These are phyloP conservation scores for Arabidopsis lyrata DNA, from an alignment of 441 rosid species.

Conservation along the genomic window DNA sequence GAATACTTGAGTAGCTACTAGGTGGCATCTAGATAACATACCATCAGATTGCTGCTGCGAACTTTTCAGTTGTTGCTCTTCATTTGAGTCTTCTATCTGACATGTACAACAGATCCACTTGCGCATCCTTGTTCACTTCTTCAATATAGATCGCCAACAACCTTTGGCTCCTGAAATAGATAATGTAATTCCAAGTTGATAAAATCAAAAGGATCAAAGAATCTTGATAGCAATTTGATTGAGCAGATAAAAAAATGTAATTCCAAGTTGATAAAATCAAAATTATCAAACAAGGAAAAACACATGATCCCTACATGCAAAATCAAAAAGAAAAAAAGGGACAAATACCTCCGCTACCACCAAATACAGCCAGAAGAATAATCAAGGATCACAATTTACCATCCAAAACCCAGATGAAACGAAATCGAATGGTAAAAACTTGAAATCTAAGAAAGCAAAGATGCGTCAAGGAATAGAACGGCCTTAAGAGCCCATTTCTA, in stretches of 20 bases:
- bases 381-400: slow-evolving; percentile 11
- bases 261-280: slow-evolving; percentile 8
- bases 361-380: not conserved
- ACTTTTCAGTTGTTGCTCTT: slow-evolving; percentile 62
- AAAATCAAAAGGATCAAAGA: slow-evolving; percentile 8
- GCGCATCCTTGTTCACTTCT: slow-evolving; percentile 79
- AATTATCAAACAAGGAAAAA: slow-evolving; percentile 9
- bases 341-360: not conserved
- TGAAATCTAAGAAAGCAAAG: not conserved
- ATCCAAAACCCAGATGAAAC: slow-evolving; percentile 7
- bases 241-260: not conserved
- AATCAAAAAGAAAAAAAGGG: not conserved
- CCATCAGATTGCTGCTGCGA: slow-evolving; percentile 64
- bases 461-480: not conserved
- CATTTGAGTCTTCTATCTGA: slow-evolving; percentile 77
- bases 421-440: slow-evolving; percentile 27
- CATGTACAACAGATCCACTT: slow-evolving; percentile 91
- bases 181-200: not conserved
- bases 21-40: slow-evolving; percentile 40
- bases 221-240: not conserved
- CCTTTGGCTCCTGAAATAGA: slow-evolving; percentile 50
- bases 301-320: slow-evolving; percentile 35
- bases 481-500: not conserved
- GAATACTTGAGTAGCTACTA: slow-evolving; percentile 3
- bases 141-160: slow-evolving; percentile 51